Evolutionary conservation across 139 green algal species (phyloP).

Genomic region (Penium margaritaceum): DNA sequence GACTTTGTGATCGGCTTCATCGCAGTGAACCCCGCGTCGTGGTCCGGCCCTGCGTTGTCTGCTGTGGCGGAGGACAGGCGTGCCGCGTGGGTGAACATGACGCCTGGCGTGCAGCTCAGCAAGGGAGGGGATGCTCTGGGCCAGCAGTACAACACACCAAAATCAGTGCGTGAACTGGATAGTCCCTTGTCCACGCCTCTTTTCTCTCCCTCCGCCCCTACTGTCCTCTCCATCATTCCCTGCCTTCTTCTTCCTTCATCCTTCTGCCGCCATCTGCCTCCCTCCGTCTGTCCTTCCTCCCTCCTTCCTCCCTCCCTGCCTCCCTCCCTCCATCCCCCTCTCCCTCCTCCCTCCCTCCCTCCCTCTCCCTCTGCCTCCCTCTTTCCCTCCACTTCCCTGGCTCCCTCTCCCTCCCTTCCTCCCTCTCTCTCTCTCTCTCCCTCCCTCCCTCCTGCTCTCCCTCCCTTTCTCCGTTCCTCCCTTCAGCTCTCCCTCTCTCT

Average conservation of each 20-base stretch:
- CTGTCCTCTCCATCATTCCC: not conserved
- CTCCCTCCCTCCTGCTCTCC: conserved; percentile 3
- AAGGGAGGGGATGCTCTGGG: conserved; percentile 82
- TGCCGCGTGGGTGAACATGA: conserved; percentile 82
- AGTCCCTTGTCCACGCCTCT: not conserved
- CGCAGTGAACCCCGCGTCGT: conserved; percentile 72
- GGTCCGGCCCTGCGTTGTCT: conserved; percentile 49
- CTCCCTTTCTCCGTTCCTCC: not conserved
- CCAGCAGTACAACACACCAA: conserved; percentile 97
- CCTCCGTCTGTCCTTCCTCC: not conserved
- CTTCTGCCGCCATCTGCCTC: no score
- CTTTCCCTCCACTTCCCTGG: not conserved
- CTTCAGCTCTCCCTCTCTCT: not conserved
- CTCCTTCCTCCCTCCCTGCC: not conserved
- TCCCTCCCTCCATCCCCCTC: not conserved
- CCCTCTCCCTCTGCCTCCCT: no score
- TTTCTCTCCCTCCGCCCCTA: no score
- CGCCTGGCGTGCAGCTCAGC: conserved; percentile 86
- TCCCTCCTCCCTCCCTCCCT: not conserved
- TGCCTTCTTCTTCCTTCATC: not conserved
- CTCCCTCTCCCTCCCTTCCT: not conserved
- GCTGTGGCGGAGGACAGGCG: not conserved
- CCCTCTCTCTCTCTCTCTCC: not conserved
- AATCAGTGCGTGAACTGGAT: conserved; percentile 16
- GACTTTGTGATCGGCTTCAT: conserved; percentile 99